phyloP scores from a whole-genome alignment of 2,329 filamentous ascomycete species.

The Aureobasidium sp. region DNA sequence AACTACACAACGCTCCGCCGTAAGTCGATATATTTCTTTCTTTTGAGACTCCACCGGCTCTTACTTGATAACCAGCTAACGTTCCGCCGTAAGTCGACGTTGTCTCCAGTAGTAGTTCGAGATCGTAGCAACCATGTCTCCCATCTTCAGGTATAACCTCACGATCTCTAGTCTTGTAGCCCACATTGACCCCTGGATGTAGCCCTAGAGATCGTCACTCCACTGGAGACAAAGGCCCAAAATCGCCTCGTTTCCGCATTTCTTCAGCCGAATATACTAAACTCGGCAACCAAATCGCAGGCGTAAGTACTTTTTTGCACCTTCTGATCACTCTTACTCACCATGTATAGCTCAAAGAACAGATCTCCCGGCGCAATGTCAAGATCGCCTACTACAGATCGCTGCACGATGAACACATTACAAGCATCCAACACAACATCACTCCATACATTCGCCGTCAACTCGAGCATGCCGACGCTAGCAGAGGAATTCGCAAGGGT shows the following conservation, averaged over 20 bases:
- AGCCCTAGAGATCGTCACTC: slow-evolving; percentile 1
- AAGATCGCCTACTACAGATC: not conserved
- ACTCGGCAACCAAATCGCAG: not conserved
- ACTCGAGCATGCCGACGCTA: not conserved
- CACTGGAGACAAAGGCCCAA: not conserved
- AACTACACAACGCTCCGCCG: not conserved
- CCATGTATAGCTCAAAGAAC: not conserved
- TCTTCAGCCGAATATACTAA: not conserved
- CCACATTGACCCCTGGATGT: not conserved
- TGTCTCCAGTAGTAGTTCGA: not conserved
- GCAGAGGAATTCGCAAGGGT: not conserved
- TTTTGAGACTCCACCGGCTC: too few species aligned
- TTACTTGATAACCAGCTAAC: too few species aligned
- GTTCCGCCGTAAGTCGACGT: not conserved
- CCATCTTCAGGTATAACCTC: not conserved
- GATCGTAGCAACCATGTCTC: not conserved
- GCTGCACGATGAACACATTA: not conserved
- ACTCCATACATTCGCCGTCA: not conserved
- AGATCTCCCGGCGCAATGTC: not conserved
- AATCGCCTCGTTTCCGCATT: not conserved
- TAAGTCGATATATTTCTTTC: too few species aligned
- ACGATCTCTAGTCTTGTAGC: not conserved
- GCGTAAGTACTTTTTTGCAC: not conserved
- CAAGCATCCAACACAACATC: not conserved
- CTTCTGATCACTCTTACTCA: not conserved